Evolutionary conservation across 2,329 filamentous ascomycete species (phyloP), one percentile per base, ranked within the genome.

Genomic region (Orbilia blumenaviensis): DNA sequence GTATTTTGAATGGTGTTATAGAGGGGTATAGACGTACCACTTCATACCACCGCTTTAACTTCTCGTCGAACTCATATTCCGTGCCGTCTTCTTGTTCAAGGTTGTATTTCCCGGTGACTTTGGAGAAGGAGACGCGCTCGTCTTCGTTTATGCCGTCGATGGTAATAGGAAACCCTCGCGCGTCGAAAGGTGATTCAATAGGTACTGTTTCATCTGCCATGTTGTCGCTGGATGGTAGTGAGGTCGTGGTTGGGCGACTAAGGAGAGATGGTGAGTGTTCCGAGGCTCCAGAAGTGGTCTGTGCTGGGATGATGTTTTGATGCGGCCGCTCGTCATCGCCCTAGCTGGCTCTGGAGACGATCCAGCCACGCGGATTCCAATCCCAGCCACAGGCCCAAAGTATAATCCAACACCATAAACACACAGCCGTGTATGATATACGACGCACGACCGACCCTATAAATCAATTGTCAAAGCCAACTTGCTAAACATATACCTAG

Each of bases 81-180:
- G 89, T 88, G 62, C 92, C 93, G 81, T 95, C 90, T 54, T 93
- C 92, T 69, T 92, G 91, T 77, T 96, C 93, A 6, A 95, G 89
- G 63, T 95, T 88, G 84, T 90, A 94, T 82, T 93, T 94, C 81
- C 89, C 87, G 83, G 94, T 91, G 77, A 92, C 86, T 81, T 88
- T 91, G n/a, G 92, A 94, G 84, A 91, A 96, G 4, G 92, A 94
- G 81, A 97, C 92, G 79, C 94, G 91, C 27, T 92, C 88, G 82
- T 97, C 93, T 72, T 84, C 84, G 80, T 91, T 89, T 82, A 96
- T 96, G 54, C 91, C 87, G 68, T 88, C 86, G 12, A 87, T 86
- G 69, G 92, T 85, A 16, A 85, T 88, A 21, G 88, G 88, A 67
- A 90, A 88, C 62, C 73, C 66, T 44, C 76, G 67, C 29, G 63